Evolutionary conservation across 306 rosid species (phyloP).

Genomic region (Cicer arietinum): DNA sequence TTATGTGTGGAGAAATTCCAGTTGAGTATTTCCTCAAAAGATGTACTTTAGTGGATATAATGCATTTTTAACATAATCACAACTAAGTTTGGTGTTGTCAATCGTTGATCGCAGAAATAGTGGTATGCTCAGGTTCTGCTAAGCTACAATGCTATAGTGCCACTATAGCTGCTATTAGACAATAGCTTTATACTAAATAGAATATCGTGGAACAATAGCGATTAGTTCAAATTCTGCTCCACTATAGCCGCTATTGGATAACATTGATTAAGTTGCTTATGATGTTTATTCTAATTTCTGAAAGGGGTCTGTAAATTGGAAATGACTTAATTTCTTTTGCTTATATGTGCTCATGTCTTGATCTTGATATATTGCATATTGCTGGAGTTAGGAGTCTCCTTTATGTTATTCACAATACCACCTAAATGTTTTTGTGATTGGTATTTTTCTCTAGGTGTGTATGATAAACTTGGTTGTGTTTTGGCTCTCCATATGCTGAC

Average conservation of each 20-base stretch:
- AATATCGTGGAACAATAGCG: no score
- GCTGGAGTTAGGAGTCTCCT: slow-evolving; percentile 25
- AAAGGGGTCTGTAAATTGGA: not conserved
- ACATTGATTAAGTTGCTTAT: not conserved
- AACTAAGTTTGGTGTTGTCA: not conserved
- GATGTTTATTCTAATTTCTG: slow-evolving; percentile 28
- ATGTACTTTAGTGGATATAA: slow-evolving; percentile 13
- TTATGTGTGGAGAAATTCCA: not conserved
- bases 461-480: slow-evolving; percentile 29
- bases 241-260: no score
- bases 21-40: slow-evolving; percentile 15
- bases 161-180: no score
- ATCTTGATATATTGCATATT: slow-evolving; percentile 22
- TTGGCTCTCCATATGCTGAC: slow-evolving; percentile 20
- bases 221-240: no score
- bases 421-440: slow-evolving; percentile 18
- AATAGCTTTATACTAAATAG: no score
- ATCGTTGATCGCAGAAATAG: no score
- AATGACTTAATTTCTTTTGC: slow-evolving; percentile 1
- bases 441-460: slow-evolving; percentile 6
- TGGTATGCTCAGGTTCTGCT: no score
- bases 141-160: no score
- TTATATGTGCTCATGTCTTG: not conserved
- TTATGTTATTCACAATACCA: slow-evolving; percentile 18
- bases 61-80: slow-evolving; percentile 24